These are phyloP conservation scores for Xylaria sp. DNA, from an alignment of 495 filamentous ascomycete genomes.

Conservation along the genomic window DNA sequence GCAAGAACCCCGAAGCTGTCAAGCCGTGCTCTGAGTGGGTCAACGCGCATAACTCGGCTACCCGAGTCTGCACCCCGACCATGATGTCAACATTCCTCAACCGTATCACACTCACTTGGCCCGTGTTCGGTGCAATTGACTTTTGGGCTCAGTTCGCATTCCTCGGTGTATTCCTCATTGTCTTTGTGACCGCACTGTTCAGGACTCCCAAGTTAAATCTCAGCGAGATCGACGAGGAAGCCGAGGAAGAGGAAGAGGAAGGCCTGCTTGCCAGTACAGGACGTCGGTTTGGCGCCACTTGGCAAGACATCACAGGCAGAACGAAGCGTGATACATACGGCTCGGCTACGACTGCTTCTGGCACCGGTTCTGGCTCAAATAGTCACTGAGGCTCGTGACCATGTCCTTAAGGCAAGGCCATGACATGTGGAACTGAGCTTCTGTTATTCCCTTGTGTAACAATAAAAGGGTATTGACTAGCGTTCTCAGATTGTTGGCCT, in stretches of 20 bases:
- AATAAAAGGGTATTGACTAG: neutral
- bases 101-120: slow-evolving; percentile 91
- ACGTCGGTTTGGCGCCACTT: slow-evolving; percentile 79
- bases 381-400: neutral
- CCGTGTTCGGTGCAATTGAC: slow-evolving; percentile 88
- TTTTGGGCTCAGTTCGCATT: slow-evolving; percentile 98
- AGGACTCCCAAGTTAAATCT: slow-evolving; percentile 78
- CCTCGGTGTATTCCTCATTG: slow-evolving; percentile 79
- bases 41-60: slow-evolving; percentile 60
- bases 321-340: slow-evolving; percentile 25
- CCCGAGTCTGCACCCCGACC: slow-evolving; percentile 84
- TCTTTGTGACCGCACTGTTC: slow-evolving; percentile 77
- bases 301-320: slow-evolving; percentile 81
- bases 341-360: neutral
- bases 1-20: slow-evolving; percentile 72
- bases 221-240: slow-evolving; percentile 80
- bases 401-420: neutral
- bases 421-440: neutral
- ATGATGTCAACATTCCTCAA: slow-evolving; percentile 93
- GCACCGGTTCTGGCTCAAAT: slow-evolving; percentile 20
- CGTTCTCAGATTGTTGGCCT: neutral
- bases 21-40: slow-evolving; percentile 80
- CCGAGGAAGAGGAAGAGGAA: slow-evolving; percentile 95
- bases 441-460: neutral
- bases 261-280: slow-evolving; percentile 83